phyloP scores from a whole-genome alignment of 83 land plant genomes.

The Larix sibirica region DNA sequence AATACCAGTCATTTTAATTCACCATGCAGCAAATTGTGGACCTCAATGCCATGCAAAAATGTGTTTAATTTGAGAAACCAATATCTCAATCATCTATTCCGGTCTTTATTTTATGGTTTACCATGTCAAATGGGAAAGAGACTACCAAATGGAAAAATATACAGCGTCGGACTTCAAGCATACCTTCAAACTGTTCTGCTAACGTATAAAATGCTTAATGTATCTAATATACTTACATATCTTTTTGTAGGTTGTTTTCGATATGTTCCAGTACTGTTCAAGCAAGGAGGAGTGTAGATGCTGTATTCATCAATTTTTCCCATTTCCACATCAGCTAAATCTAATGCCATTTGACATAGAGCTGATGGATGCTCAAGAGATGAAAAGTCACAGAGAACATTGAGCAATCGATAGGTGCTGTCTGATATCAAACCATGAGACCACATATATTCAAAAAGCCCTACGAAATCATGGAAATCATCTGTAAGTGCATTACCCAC shows the following conservation, averaged over 20 bases:
- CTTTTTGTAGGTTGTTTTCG: slow-evolving; percentile 27
- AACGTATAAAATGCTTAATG: not conserved
- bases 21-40: not conserved
- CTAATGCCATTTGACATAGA: slow-evolving; percentile 50
- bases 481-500: slow-evolving; percentile 82
- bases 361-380: slow-evolving; percentile 49
- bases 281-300: slow-evolving; percentile 80
- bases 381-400: slow-evolving; percentile 51
- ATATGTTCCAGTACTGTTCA: slow-evolving; percentile 17
- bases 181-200: not conserved
- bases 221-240: slow-evolving; percentile 16
- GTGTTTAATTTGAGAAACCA: not conserved
- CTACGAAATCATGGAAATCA: slow-evolving; percentile 59
- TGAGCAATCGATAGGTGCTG: slow-evolving; percentile 51
- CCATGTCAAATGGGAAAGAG: not conserved
- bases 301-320: slow-evolving; percentile 81
- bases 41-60: not conserved
- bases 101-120: no score
- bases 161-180: not conserved
- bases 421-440: slow-evolving; percentile 78
- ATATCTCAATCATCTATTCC: no score
- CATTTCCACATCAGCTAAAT: slow-evolving; percentile 59
- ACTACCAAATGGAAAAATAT: not conserved
- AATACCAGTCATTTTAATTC: not conserved
- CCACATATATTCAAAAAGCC: slow-evolving; percentile 64